These are phyloP conservation scores for Flaveria ramosissima DNA, from an alignment of 129 eudicot species.

Conservation along the genomic window DNA sequence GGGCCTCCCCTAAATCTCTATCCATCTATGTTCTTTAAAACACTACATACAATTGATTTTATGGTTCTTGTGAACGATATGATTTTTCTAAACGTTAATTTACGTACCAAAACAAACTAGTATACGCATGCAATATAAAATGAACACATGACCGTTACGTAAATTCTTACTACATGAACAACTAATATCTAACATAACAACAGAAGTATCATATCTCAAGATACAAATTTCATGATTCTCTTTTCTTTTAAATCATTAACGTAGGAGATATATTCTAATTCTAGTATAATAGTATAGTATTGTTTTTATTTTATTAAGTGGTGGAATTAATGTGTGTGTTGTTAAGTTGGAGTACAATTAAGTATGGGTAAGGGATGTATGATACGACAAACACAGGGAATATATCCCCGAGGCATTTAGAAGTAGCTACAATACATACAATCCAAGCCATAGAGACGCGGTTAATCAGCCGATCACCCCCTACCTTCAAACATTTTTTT, in stretches of 20 bases:
- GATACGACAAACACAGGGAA: constrained; percentile 67
- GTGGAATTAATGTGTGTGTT: background rate
- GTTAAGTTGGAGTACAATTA: background rate
- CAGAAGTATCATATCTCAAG: no score
- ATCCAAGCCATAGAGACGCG: constrained; percentile 43
- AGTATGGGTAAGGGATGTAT: constrained; percentile 2
- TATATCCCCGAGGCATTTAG: constrained; percentile 52
- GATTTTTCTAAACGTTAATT: no score
- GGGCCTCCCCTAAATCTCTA: no score
- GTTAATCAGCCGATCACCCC: constrained; percentile 45
- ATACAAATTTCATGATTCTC: no score
- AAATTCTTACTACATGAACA: no score
- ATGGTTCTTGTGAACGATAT: no score
- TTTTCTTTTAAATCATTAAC: background rate
- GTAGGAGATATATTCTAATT: background rate
- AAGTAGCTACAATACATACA: constrained; percentile 40
- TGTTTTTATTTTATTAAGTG: background rate
- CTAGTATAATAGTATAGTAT: background rate
- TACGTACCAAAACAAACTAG: no score
- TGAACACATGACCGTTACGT: no score
- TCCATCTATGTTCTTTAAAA: no score
- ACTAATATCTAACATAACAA: no score
- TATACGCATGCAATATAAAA: no score
- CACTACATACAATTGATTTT: no score
- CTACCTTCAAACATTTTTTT: background rate